Conservation (phyloP, 192 early-diverging fungal species). For the Dimargaris verticillata region DNA sequence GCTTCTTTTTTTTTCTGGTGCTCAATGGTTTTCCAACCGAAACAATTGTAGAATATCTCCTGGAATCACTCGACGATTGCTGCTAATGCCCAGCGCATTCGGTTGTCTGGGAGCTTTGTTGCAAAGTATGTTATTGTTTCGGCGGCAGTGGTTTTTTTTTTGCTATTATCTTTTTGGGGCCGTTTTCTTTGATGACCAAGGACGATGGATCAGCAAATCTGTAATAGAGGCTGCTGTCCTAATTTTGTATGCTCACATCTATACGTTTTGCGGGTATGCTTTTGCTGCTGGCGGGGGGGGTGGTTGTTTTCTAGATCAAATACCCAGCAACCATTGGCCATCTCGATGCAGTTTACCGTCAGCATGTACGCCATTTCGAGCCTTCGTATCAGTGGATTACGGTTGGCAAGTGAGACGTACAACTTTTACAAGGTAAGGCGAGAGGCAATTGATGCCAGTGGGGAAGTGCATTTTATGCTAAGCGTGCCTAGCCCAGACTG, state of each 20-base stretch:
- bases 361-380: not conserved
- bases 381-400: not conserved
- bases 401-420: conserved; percentile 1
- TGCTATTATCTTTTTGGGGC: not conserved
- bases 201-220: not conserved
- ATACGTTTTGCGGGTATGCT: not conserved
- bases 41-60: not conserved
- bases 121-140: not conserved
- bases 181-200: not conserved
- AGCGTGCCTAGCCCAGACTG: not conserved
- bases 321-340: not conserved
- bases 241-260: not conserved
- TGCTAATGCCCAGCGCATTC: not conserved
- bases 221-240: not conserved
- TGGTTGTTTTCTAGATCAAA: not conserved
- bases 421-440: conserved; percentile 10
- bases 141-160: not conserved
- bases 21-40: not conserved
- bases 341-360: not conserved
- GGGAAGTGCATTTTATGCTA: not conserved
- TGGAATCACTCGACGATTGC: not conserved
- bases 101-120: not conserved
- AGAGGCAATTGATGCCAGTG: not conserved
- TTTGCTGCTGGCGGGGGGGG: not conserved
- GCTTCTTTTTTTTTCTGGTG: not conserved